Evolutionary conservation across 2,329 filamentous ascomycete species (phyloP).

Genomic region (Amauroascus niger): DNA sequence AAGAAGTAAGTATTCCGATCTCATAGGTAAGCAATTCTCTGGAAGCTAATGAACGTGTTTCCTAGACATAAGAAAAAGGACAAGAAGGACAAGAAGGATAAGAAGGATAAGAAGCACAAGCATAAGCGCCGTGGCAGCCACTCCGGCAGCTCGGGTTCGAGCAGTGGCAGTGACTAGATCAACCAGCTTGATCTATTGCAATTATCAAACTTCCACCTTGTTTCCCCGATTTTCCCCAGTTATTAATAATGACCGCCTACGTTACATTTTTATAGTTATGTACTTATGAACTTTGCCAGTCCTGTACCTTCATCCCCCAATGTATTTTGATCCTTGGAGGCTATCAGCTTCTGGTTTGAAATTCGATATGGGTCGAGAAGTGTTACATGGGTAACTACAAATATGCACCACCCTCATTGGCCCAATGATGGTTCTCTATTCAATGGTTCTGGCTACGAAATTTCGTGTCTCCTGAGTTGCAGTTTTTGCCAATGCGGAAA

Average conservation of each 20-base stretch:
- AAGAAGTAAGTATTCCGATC: conserved; percentile 22
- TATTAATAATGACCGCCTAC: neutral
- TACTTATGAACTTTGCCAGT: neutral
- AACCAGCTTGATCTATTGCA: neutral
- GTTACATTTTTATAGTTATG: neutral
- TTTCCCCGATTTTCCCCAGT: neutral
- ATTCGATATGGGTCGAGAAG: neutral
- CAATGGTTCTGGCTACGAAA: too few relatives aligned
- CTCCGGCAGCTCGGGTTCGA: conserved; percentile 13
- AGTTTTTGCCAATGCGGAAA: too few relatives aligned
- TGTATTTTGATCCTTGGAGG: neutral
- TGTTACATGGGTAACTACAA: neutral
- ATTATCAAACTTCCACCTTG: neutral
- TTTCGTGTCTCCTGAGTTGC: too few relatives aligned
- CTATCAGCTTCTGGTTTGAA: neutral
- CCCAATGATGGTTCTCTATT: too few relatives aligned
- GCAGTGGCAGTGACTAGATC: conserved; percentile 18
- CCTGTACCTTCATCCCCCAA: neutral
- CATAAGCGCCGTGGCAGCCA: conserved; percentile 20
- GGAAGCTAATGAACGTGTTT: neutral
- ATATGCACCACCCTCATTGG: too few relatives aligned
- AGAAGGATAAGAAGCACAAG: conserved; percentile 17
- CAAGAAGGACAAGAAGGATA: conserved; percentile 22
- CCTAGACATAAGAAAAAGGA: conserved; percentile 19
- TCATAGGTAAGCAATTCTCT: neutral